Evolutionary conservation across 2,329 filamentous ascomycete species (phyloP), one percentile per base, ranked within the genome.

Genomic region (Fusarium sacchari): DNA sequence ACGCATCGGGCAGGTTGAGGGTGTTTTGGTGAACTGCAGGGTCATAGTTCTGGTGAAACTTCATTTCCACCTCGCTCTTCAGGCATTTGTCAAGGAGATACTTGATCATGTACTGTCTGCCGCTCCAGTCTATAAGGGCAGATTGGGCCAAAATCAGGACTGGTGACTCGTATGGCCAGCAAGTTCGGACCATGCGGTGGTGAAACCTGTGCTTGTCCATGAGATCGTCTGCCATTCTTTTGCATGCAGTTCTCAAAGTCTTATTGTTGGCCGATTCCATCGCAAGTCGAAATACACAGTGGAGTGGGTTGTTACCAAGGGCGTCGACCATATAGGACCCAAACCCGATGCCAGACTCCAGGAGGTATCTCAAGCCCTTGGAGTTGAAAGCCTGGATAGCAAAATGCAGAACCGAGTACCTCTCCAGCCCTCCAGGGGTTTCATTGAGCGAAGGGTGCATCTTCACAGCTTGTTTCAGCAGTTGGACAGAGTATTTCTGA

Each of bases 331-430:
- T 63, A 15, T 40, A 28, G 7, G 14, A 11, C 4, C 26, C 47
- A 6, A 47, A 4, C 22, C 44, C 65, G 11, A 39, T 28, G 11
- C 34, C 9, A 3, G 6, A 9, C 13, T n/a, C 9, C 18, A 68
- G 20, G 15, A 68, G 30, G 8, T 24, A 20, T 22, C 20, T 17
- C 5, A 68, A 26, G 12, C 11, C 55, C 18, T 11, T 12, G 12
- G 20, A 3, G n/a, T 53, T 68, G 18, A 40, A 39, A 6, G 65
- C 65, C 12, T 37, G 36, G 40, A 63, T 34, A 6, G 66, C 66
- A 39, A 68, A 24, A 22, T 68, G 64, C 13, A 63, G 26, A 24
- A 69, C 42, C 8, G 66, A 68, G 20, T 22, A 36, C n/a, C n/a
- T 40, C 13, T 39, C 37, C 28, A 20, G 14, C 20, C 60, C 55